Base-by-base conservation (phyloP, 2,329 filamentous ascomycete genomes). In the Aciculosporium take region DNA sequence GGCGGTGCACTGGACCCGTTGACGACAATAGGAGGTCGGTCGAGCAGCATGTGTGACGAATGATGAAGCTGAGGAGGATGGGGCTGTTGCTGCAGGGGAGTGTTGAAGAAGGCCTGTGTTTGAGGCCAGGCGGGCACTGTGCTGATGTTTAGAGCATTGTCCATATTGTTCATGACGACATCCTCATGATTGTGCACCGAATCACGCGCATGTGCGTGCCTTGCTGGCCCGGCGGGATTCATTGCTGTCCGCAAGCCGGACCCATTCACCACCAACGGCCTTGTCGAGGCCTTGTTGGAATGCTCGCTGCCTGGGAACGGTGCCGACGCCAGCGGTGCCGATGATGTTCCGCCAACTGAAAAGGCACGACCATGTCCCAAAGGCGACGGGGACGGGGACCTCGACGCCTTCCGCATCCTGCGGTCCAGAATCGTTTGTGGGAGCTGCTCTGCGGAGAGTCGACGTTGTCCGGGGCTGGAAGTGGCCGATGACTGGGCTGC, bases 301-400 rank as follows among this genome's bases (percentile, higher is more conserved):
- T n/a, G 18, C 34, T 58, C 61, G 35, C 43, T 48, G 12, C 57
- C 56, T 1, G 61, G 45, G 35, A 67, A 65, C 1, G 65, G 56
- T 0, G 57, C 56, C 2, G 64, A 59, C 24, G 50, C 32, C n/a
- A 53, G 49, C n/a, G 65, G 49, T 2, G 67, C 59, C 0, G 63
- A 56, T 1, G 65, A 61, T 31, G 58, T 58, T 18, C 58, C 63
- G 4, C 61, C 64, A 0, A 59, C 50, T 0, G 68, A 67, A 25
- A 64, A 62, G 1, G 64, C 62, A 37, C 69, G 64, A 33, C 59
- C 55, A 44, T 73, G 71, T 3, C 71, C 68, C 2, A 72, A 56
- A 0, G 73, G 72, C 3, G 73, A 77, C 10, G 71, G 72, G 5
- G 73, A 77, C 10, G 71, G 72, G 5, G 73, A 76, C 12, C 71